Conservation (phyloP, 73 alveolate species). For the Paramecium biaurelia region DNA sequence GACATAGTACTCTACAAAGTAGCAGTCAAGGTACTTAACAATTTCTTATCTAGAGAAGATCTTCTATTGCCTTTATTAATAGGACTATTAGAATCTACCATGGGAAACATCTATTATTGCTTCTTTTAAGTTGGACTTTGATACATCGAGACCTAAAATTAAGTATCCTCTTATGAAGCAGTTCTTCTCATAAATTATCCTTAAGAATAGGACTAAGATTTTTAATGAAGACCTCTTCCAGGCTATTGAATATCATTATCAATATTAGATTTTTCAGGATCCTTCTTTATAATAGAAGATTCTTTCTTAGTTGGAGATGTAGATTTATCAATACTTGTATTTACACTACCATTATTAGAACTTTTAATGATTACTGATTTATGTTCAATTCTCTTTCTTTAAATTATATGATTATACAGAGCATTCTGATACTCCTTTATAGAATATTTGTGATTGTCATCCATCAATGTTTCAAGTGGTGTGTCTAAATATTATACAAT, state of each 20-base stretch:
- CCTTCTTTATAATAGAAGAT: not conserved
- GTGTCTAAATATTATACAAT: not conserved
- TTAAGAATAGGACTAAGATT: not conserved
- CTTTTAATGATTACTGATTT: not conserved
- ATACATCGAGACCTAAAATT: not conserved
- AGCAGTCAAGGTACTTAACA: not conserved
- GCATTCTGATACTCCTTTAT: slow-evolving; percentile 75
- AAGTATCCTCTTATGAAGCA: not conserved
- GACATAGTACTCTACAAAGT: not conserved
- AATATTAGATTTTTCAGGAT: not conserved
- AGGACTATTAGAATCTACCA: slow-evolving; percentile 25
- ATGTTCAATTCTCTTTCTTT: not conserved
- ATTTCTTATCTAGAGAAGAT: slow-evolving; percentile 15
- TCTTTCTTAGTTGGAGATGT: slow-evolving; percentile 44
- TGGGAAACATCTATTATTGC: not conserved
- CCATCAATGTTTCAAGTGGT: slow-evolving; percentile 74
- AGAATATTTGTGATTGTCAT: slow-evolving; percentile 80
- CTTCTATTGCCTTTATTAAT: not conserved
- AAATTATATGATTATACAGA: not conserved
- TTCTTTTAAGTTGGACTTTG: slow-evolving; percentile 15
- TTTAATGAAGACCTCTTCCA: not conserved
- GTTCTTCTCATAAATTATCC: not conserved
- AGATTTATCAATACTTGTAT: slow-evolving; percentile 31
- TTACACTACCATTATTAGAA: not conserved
- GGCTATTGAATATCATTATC: not conserved